Evolutionary conservation across 1,284 basidiomycete genomes (phyloP).

Genomic region (Austropuccinia psidii): DNA sequence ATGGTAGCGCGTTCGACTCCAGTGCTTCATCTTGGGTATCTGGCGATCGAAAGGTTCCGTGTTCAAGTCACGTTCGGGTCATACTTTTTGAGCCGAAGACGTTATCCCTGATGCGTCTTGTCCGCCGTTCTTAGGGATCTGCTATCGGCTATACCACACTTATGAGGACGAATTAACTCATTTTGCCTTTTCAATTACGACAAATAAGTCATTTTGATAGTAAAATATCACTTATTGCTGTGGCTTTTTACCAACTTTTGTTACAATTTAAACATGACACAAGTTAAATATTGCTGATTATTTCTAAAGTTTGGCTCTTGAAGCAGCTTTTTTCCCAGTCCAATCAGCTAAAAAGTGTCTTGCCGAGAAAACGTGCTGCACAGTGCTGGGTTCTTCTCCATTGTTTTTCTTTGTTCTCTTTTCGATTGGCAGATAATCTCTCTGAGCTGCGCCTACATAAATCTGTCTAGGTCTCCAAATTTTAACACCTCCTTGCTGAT

Average conservation of each 20-base stretch:
- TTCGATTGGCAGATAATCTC: slow-evolving; percentile 63
- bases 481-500: slow-evolving; percentile 73
- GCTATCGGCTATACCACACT: no score
- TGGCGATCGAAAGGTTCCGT: slow-evolving; percentile 31
- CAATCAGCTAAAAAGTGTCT: slow-evolving; percentile 35
- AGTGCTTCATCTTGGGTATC: not conserved
- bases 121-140: no score
- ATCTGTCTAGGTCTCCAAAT: slow-evolving; percentile 81
- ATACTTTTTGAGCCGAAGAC: not conserved
- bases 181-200: no score
- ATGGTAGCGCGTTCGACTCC: slow-evolving; percentile 37
- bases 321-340: slow-evolving; percentile 28
- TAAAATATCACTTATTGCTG: no score
- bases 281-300: no score
- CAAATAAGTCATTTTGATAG: no score
- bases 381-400: slow-evolving; percentile 15
- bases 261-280: no score
- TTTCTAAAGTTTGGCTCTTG: no score
- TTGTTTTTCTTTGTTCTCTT: slow-evolving; percentile 17
- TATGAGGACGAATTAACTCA: no score
- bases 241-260: no score
- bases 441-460: slow-evolving; percentile 63
- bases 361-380: slow-evolving; percentile 25
- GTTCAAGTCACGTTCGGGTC: slow-evolving; percentile 37
- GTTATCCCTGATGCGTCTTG: no score